phyloP scores from a whole-genome alignment of 345 rosid genomes.

The Boechera divaricarpa region DNA sequence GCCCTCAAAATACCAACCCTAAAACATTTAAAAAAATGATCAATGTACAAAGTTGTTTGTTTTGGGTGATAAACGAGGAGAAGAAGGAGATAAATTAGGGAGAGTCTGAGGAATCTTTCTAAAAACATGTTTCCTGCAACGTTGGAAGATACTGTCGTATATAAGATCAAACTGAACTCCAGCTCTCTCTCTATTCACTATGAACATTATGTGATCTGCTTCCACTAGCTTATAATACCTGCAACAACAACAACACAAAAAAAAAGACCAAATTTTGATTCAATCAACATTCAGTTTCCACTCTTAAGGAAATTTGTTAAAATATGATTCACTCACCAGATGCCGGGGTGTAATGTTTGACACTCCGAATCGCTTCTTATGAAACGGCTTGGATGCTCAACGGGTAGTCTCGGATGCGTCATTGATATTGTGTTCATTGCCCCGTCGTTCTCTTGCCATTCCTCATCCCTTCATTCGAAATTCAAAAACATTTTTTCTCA shows the following conservation, averaged over 20 bases:
- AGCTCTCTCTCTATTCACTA: slow-evolving; percentile 91
- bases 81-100: slow-evolving; percentile 52
- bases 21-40: neutral
- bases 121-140: slow-evolving; percentile 88
- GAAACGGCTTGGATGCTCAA: slow-evolving; percentile 70
- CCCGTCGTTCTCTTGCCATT: slow-evolving; percentile 97
- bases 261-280: neutral
- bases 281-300: neutral
- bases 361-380: slow-evolving; percentile 67
- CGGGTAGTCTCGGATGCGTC: slow-evolving; percentile 90
- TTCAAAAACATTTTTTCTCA: neutral
- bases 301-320: neutral
- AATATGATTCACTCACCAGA: slow-evolving; percentile 66
- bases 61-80: slow-evolving; percentile 18
- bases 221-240: slow-evolving; percentile 97
- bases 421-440: slow-evolving; percentile 94
- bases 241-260: slow-evolving; percentile 29
- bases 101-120: slow-evolving; percentile 67
- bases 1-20: slow-evolving; percentile 26
- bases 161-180: slow-evolving; percentile 89
- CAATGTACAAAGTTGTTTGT: slow-evolving; percentile 35
- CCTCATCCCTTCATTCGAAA: slow-evolving; percentile 72
- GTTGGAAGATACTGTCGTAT: slow-evolving; percentile 92
- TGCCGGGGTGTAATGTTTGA: slow-evolving; percentile 76
- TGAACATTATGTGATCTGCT: slow-evolving; percentile 91